Conservation (phyloP, 805 yeast genomes). For the Metschnikowia cubensis region DNA sequence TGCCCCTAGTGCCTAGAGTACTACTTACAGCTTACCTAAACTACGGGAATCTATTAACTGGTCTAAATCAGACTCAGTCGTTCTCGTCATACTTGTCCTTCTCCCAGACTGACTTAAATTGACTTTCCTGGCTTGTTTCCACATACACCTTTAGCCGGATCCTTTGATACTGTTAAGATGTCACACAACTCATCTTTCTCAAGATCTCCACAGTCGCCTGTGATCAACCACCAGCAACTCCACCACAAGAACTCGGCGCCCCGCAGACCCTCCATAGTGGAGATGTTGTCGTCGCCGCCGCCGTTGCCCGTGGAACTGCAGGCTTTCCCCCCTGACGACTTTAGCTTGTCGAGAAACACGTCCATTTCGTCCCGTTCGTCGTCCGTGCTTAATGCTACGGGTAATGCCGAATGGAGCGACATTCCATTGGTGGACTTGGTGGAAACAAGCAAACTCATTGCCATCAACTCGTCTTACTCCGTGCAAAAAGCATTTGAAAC, state of each 20-base stretch:
- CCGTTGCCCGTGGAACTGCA: constrained; percentile 41
- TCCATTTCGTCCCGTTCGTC: constrained; percentile 20
- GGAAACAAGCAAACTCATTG: constrained; percentile 71
- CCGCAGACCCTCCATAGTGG: constrained; percentile 67
- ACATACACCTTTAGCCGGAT: too few species aligned
- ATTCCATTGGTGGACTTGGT: constrained; percentile 69
- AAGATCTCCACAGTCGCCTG: constrained; percentile 20
- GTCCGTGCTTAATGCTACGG: constrained; percentile 12
- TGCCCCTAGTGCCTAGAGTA: too few species aligned
- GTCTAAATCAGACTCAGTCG: too few species aligned
- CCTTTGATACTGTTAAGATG: constrained; percentile 5
- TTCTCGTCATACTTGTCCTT: too few species aligned
- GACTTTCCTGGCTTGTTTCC: too few species aligned
- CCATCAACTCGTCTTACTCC: constrained; percentile 60
- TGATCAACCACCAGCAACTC: constrained; percentile 15
- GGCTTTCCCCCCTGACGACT: constrained; percentile 31
- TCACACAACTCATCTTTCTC: constrained; percentile 19
- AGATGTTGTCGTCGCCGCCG: constrained; percentile 72
- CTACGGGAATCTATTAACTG: too few species aligned
- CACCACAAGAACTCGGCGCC: constrained; percentile 20
- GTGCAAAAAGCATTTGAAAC: constrained; percentile 89
- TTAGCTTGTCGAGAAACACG: constrained; percentile 37
- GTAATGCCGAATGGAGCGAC: constrained; percentile 61
- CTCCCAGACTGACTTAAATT: too few species aligned
- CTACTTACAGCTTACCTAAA: too few species aligned